Base-by-base conservation (phyloP, 208 protist species). In the Trypanosoma cruzi region DNA sequence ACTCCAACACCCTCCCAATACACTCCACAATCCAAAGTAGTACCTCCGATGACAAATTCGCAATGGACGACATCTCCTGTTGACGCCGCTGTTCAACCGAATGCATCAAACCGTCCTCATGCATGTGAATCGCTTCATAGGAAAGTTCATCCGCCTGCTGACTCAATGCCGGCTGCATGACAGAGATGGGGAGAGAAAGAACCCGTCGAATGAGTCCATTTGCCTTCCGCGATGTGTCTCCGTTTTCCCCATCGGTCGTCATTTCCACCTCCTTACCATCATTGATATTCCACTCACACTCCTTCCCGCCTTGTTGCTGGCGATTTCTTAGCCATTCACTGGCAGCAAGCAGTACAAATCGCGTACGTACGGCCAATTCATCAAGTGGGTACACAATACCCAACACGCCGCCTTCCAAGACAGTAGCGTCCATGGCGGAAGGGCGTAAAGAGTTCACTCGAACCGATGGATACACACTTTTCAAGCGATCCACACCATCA, bases 291-390 rank as follows among this genome's bases (percentile, higher is more conserved):
- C 29, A 29, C 0, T 59, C 54, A 22, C 34, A 6, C 28, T 36
- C 52, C 29, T 54, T 32, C 14, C 10, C 50, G 24, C 52, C 1
- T 44, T 7, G 40, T 16, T 57, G 37, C 13, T 22, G 5, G 24
- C 44, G 37, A n/a, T 36, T 52, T 10, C 55, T 36, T 31, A 70
- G 44, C 7, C 22, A 26, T 34, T 56, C 64, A 31, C 61, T 34
- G 59, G 60, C 76, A 13, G 34, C 60, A 42, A 71, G 56, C 40
- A 84, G 49, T 29, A 77, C 37, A 68, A 76, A 84, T 48, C 69
- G 69, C 3, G 58, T 55, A n/a, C 75, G 73, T 1, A 71, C 54
- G 11, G 26, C 61, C 42, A 84, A 70, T 37, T 84, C 79, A 67
- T 75, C 72, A 10, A 84, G 63, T 24, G 79, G 71, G 36, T 68